Evolutionary conservation across 2,329 filamentous ascomycete species (phyloP), one percentile per base, ranked within the genome.

Genomic region (Pseudopithomyces maydicus): DNA sequence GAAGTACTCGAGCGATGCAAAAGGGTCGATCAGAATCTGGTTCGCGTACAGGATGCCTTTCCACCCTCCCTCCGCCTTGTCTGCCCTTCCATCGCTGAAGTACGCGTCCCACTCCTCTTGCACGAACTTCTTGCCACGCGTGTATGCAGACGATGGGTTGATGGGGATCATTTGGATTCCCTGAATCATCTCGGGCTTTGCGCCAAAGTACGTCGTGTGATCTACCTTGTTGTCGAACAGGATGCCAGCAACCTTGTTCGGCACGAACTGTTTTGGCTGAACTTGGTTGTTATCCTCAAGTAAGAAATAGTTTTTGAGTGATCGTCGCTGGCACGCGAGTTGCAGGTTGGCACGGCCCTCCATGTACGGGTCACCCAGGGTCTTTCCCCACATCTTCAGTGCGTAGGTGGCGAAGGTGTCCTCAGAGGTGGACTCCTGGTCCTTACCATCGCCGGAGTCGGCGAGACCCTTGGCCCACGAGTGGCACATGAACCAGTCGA

Each of bases 151-250:
- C 56, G 84, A 82, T 1, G 91, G 88, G 54, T 91, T 83, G 36
- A 94, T 79, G 0, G 91, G 91, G 41, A 96, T 84, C 91, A 96
- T 95, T 76, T 95, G 90, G 65, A 96, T 95, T 51, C 74, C 86
- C 70, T 88, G 80, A 48, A 96, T 85, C 68, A 86, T 92, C 77
- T 96, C 91, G 4, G 79, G 56, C 20, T 74, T 72, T 10, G 53
- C 76, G 39, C 92, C 92, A 70, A 99, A 99, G 77, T 93, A 98
- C 0, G 95, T 77, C 3, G 90, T 90, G 76, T 98, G 93, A 74
- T 99, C 92, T 55, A 93, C 84, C 77, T 99, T 99, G 80, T 98
- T 98, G 79, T 98, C 95, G 68, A 98, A 98, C 12, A 97, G 74
- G 4, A 88, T 88, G 8, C 85, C 85, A 2, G 85, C 84, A 2